Conservation (phyloP, 805 yeast genomes). For the Hanseniaspora meyeri region DNA sequence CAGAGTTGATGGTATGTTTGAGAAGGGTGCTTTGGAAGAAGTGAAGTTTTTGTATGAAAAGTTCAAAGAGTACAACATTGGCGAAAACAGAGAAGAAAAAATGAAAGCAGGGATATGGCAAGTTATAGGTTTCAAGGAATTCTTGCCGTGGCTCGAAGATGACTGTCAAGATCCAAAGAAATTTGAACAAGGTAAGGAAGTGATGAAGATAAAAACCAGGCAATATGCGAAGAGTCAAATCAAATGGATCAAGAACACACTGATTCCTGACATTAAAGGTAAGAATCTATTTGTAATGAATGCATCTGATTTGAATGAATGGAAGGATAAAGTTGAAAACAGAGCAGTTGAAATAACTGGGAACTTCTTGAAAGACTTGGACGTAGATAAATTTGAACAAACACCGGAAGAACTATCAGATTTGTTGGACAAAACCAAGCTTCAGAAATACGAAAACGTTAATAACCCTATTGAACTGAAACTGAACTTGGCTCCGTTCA, state of each 20-base stretch:
- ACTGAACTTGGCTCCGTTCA: slow-evolving; percentile 45
- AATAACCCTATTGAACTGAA: slow-evolving; percentile 23
- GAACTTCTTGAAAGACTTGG: slow-evolving; percentile 26
- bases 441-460: slow-evolving; percentile 7
- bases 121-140: slow-evolving; percentile 87
- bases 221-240: slow-evolving; percentile 80
- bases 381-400: slow-evolving; percentile 18
- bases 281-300: slow-evolving; percentile 58
- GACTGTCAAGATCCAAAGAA: slow-evolving; percentile 17
- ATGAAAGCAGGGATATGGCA: slow-evolving; percentile 78
- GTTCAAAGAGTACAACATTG: slow-evolving; percentile 26
- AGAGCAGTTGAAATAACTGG: slow-evolving; percentile 44
- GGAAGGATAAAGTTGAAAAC: slow-evolving; percentile 46
- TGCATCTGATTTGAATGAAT: slow-evolving; percentile 55
- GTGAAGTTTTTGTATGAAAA: slow-evolving; percentile 44
- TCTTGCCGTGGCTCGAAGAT: slow-evolving; percentile 51
- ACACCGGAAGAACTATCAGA: slow-evolving; percentile 32
- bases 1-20: slow-evolving; percentile 77
- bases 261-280: slow-evolving; percentile 53
- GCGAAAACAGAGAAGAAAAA: slow-evolving; percentile 31
- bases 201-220: slow-evolving; percentile 75
- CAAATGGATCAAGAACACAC: slow-evolving; percentile 72
- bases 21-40: slow-evolving; percentile 57
- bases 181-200: slow-evolving; percentile 41
- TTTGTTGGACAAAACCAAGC: slow-evolving; percentile 17